Evolutionary conservation across 164 flowering plant genomes (phyloP).

Genomic region (Liquidambar formosana): DNA sequence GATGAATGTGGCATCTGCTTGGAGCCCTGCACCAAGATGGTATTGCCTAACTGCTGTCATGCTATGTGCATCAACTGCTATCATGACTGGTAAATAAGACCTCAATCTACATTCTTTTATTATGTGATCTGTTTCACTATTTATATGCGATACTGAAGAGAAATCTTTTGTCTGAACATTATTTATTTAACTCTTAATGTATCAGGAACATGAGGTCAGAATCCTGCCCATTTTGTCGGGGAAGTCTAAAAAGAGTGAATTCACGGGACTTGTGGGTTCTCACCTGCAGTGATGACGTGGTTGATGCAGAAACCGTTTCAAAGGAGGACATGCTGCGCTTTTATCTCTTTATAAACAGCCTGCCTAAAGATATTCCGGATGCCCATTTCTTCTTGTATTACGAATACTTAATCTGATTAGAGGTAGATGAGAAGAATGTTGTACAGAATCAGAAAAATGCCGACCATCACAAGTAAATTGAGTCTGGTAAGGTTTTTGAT

Average conservation of each 20-base stretch:
- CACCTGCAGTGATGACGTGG: slow-evolving; percentile 27
- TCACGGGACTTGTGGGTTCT: slow-evolving; percentile 71
- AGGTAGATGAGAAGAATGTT: not conserved
- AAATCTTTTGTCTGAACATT: not conserved
- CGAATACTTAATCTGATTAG: slow-evolving; percentile 47
- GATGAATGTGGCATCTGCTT: slow-evolving; percentile 91
- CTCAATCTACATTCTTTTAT: not conserved
- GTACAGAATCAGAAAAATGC: slow-evolving; percentile 16
- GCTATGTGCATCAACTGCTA: slow-evolving; percentile 92
- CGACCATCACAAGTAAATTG: slow-evolving; percentile 5
- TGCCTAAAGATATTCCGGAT: slow-evolving; percentile 68
- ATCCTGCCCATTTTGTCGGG: slow-evolving; percentile 52
- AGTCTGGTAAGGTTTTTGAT: slow-evolving; percentile 9
- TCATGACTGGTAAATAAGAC: slow-evolving; percentile 63
- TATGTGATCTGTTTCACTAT: too few relatives aligned
- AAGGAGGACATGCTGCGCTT: slow-evolving; percentile 42
- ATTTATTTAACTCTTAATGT: slow-evolving; percentile 7
- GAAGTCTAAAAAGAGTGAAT: slow-evolving; percentile 38
- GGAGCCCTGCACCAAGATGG: slow-evolving; percentile 72
- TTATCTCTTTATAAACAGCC: slow-evolving; percentile 32
- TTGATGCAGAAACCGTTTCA: slow-evolving; percentile 26
- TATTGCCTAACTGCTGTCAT: slow-evolving; percentile 89
- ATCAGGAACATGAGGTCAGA: slow-evolving; percentile 38
- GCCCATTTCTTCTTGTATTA: slow-evolving; percentile 56
- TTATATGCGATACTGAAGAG: too few relatives aligned